A percentile compares a stretch with the other conserved stretches of the same genome.
Conservation (phyloP, 2,329 filamentous ascomycete genomes). For the Cladosporium austrohemisphaericum region DNA sequence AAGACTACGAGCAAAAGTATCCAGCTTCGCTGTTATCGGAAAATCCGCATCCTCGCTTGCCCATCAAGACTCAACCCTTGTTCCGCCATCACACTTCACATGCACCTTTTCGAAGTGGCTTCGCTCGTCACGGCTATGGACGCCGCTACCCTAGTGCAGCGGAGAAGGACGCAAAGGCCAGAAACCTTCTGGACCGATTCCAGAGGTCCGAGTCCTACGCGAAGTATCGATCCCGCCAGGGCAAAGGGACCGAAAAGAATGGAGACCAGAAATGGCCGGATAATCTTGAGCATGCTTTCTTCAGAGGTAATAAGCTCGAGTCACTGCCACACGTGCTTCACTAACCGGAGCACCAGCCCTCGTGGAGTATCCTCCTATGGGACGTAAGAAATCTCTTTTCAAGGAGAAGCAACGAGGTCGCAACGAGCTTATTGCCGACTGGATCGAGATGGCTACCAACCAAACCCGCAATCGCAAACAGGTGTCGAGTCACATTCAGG, state of each 20-base stretch:
- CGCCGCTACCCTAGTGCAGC: not conserved
- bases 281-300: slow-evolving; percentile 46
- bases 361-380: slow-evolving; percentile 56
- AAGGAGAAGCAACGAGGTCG: slow-evolving; percentile 55
- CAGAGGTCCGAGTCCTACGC: slow-evolving; percentile 39
- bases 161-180: slow-evolving; percentile 10
- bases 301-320: slow-evolving; percentile 38
- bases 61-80: slow-evolving; percentile 4
- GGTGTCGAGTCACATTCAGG: slow-evolving; percentile 62
- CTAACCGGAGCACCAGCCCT: slow-evolving; percentile 36
- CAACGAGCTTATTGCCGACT: slow-evolving; percentile 60
- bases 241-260: slow-evolving; percentile 29
- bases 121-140: slow-evolving; percentile 1
- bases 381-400: slow-evolving; percentile 46
- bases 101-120: slow-evolving; percentile 5
- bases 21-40: slow-evolving; percentile 27
- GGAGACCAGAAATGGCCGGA: slow-evolving; percentile 46
- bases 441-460: slow-evolving; percentile 54
- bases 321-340: too few species aligned
- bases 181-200: slow-evolving; percentile 23
- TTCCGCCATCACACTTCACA: not conserved
- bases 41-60: slow-evolving; percentile 19
- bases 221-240: slow-evolving; percentile 45
- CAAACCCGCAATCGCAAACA: slow-evolving; percentile 54
- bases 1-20: slow-evolving; percentile 31